Base-by-base conservation (phyloP, 768 basidiomycete species). In the Hericium alpestre region DNA sequence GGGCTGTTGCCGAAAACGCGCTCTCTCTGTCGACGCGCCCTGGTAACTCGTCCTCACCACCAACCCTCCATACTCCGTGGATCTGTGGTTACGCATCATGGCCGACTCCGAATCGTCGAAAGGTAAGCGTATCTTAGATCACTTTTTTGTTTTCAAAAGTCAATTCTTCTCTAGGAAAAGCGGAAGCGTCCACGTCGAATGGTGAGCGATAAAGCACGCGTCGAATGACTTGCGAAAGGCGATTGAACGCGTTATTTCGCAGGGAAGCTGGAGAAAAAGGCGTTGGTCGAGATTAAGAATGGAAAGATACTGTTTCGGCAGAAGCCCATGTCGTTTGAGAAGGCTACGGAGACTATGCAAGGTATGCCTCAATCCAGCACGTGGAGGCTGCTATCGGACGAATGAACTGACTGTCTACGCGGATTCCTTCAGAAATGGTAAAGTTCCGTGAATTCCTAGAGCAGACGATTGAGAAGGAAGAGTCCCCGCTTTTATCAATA, bases 301-400 rank as follows among this genome's bases (percentile, higher is more conserved):
- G 88, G 87, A 20, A 92, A 84, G 67, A 78, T 87, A 3, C 61
- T 80, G 11, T 83, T 90, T 65, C 87, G 79, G 69, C 90, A 92
- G 74, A 91, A 88, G 69, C 71, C 77, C 15, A 64, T 84, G 38
- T 80, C 85, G 0, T 80, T 88, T 51, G 87, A 90, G 71, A 90
- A 89, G 67, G 76, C 82, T 63, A 86, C 86, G 6, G 87, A 90
- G 66, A 90, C 89, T 15, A 76, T 92, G 64, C 85, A 87, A 77
- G 89, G 90, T 86, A 58, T 51, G 76, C 66, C 16, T 32, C 49
- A 27, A 39, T 43, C 16, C 18, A 4, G 13, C 2, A 27, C 8
- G 8, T 32, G 32, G 8, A 32, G 4, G 9, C 8, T 32, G 6
- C 32, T 32, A 32, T 32, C 32, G 32, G 32, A 32, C 32, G 32